Conservation (phyloP, 225 moss, liverwort and hornwort species). For the Asterella californica region DNA sequence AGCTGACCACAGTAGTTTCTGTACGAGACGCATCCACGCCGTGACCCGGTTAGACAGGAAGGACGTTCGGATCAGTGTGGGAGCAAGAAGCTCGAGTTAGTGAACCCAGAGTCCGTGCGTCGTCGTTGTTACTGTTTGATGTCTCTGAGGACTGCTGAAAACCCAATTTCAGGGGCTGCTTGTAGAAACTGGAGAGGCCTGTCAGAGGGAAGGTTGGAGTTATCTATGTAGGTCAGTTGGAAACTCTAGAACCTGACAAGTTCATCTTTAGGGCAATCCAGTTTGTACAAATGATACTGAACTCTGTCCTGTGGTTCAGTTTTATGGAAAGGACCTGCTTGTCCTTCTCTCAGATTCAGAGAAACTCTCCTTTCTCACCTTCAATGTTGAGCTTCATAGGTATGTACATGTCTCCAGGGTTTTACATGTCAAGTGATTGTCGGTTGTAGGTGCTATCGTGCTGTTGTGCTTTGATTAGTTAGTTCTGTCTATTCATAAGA, state of each 20-base stretch:
- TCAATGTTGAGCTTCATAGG: constrained; percentile 89
- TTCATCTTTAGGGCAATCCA: background rate
- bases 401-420: constrained; percentile 10
- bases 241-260: background rate
- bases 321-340: constrained; percentile 75
- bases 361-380: constrained; percentile 91
- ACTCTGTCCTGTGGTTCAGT: constrained; percentile 33
- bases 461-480: background rate
- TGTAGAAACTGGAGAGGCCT: background rate
- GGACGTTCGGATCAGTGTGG: background rate
- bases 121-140: background rate
- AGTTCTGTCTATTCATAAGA: background rate
- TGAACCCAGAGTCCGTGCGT: background rate
- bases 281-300: background rate
- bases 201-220: background rate
- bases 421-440: background rate
- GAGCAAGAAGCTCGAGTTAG: background rate
- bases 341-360: constrained; percentile 92
- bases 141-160: background rate
- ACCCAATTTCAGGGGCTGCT: too few relatives aligned
- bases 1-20: background rate
- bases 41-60: background rate
- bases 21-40: background rate
- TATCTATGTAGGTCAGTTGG: background rate
- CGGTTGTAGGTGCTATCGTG: background rate